Conservation (phyloP, 805 yeast genomes). For the Teunomyces pallodes region DNA sequence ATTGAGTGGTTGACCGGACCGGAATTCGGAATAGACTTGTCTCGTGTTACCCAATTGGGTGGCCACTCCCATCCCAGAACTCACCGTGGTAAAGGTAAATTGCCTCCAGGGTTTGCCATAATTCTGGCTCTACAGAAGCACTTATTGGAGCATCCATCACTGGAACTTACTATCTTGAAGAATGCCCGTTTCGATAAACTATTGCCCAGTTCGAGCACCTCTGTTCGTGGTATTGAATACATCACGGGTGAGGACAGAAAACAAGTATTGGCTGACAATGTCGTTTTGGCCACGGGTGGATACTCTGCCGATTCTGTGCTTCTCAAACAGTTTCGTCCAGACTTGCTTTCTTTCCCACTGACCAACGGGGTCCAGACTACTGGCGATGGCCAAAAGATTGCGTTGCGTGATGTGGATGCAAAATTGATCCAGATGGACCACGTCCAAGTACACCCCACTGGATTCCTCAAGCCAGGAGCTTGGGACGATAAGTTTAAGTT, state of each 20-base stretch:
- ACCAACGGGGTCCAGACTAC: conserved; percentile 56
- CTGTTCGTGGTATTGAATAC: conserved; percentile 45
- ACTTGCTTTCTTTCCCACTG: conserved; percentile 46
- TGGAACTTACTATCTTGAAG: conserved; percentile 17
- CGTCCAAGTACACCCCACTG: conserved; percentile 63
- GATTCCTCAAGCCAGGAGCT: conserved; percentile 46
- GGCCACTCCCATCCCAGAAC: conserved; percentile 42
- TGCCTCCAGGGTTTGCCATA: conserved; percentile 62
- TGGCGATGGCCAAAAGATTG: conserved; percentile 58
- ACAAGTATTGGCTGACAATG: conserved; percentile 16
- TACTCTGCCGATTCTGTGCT: conserved; percentile 43
- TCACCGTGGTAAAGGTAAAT: conserved; percentile 38
- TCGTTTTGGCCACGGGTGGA: conserved; percentile 62
- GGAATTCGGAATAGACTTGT: conserved; percentile 26
- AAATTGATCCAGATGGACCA: conserved; percentile 55
- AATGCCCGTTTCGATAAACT: conserved; percentile 14
- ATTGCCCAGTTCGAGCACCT: conserved; percentile 23
- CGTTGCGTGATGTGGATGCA: conserved; percentile 44
- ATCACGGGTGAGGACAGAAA: conserved; percentile 16
- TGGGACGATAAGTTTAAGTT: conserved; percentile 47
- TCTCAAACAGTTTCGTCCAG: conserved; percentile 45
- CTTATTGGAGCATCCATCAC: conserved; percentile 28
- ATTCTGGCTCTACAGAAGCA: conserved; percentile 43
- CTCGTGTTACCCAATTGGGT: conserved; percentile 33
- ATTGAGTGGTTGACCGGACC: conserved; percentile 31